phyloP scores from a whole-genome alignment of 768 basidiomycete species.

The Psilocybe sp. region DNA sequence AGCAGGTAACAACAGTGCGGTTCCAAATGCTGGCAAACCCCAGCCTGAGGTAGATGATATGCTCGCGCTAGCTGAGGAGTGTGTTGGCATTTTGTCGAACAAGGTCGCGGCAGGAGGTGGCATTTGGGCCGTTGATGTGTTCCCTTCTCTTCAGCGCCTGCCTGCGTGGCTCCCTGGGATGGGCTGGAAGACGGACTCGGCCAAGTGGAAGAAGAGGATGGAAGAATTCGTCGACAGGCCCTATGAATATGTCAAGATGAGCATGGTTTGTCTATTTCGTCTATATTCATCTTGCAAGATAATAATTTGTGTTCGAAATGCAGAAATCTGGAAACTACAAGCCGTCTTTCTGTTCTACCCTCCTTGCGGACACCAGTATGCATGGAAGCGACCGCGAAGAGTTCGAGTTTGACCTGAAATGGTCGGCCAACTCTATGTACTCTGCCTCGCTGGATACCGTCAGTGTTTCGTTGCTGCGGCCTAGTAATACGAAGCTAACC shows the following conservation, averaged over 20 bases:
- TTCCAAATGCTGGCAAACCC: not conserved
- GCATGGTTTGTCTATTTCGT: conserved; percentile 41
- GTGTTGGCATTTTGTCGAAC: conserved; percentile 38
- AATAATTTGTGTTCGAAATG: too few species aligned
- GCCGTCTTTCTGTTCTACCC: conserved; percentile 45
- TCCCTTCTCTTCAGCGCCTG: conserved; percentile 49
- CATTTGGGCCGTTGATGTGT: conserved; percentile 49
- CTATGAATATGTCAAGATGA: conserved; percentile 54
- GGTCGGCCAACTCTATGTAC: conserved; percentile 87
- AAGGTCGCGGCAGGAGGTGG: conserved; percentile 40
- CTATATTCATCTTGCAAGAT: too few species aligned
- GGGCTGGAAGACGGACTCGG: conserved; percentile 61
- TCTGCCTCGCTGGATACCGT: conserved; percentile 66
- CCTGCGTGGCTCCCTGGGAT: conserved; percentile 70
- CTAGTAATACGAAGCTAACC: not conserved
- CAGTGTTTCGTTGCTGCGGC: conserved; percentile 1
- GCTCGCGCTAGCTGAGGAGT: conserved; percentile 38
- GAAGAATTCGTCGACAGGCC: conserved; percentile 64
- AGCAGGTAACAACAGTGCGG: too few species aligned
- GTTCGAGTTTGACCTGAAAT: conserved; percentile 69
- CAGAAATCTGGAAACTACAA: conserved; percentile 40
- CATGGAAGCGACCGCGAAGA: conserved; percentile 28
- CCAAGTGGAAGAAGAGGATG: conserved; percentile 59
- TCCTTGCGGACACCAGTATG: conserved; percentile 48
- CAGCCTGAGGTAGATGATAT: conserved; percentile 28